Evolutionary conservation across 352 stramenopile species (phyloP).

Genomic region (Phytophthora fragariaefolia): DNA sequence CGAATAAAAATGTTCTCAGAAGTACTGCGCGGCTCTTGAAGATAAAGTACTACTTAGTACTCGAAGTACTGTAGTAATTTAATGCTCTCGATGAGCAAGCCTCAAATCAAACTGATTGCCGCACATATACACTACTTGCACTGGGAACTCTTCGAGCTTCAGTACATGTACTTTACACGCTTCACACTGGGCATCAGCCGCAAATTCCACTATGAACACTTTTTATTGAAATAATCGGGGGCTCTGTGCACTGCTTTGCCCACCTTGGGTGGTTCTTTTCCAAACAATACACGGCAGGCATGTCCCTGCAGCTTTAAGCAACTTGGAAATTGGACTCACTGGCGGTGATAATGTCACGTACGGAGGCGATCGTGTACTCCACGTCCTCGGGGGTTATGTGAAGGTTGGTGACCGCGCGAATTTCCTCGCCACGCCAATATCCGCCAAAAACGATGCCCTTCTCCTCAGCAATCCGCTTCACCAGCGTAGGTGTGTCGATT

Average conservation of each 20-base stretch:
- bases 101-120: too few relatives aligned
- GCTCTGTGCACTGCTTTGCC: slow-evolving; percentile 14
- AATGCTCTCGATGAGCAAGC: too few relatives aligned
- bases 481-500: slow-evolving; percentile 53
- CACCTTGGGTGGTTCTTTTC: slow-evolving; percentile 10
- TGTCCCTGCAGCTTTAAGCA: slow-evolving; percentile 24
- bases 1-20: too few relatives aligned
- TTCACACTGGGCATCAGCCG: too few relatives aligned
- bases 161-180: too few relatives aligned
- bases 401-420: slow-evolving; percentile 81
- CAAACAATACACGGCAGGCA: slow-evolving; percentile 24
- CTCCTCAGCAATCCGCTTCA: slow-evolving; percentile 60
- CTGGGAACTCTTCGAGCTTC: too few relatives aligned
- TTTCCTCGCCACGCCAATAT: slow-evolving; percentile 67
- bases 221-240: slow-evolving; percentile 36
- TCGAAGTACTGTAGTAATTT: too few relatives aligned
- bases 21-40: too few relatives aligned
- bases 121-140: too few relatives aligned
- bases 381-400: slow-evolving; percentile 72
- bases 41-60: too few relatives aligned
- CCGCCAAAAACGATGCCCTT: slow-evolving; percentile 76
- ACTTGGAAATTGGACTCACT: slow-evolving; percentile 35
- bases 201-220: slow-evolving; percentile 18
- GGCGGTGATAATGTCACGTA: slow-evolving; percentile 63
- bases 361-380: slow-evolving; percentile 61